These are phyloP conservation scores for Quercus gilva DNA, from an alignment of 306 rosid genomes.

Conservation along the genomic window DNA sequence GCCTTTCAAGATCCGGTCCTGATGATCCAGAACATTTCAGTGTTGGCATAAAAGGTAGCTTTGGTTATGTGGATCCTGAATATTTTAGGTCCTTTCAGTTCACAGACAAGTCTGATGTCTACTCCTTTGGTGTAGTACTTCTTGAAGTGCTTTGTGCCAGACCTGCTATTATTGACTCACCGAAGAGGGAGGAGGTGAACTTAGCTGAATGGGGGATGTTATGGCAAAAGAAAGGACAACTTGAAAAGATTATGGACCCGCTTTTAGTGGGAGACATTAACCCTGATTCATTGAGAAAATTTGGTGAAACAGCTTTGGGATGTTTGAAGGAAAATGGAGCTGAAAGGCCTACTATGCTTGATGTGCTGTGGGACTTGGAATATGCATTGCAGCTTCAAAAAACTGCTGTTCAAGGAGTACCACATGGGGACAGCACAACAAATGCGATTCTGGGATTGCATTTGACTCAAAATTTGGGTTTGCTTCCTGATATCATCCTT, in stretches of 20 bases:
- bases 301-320: conserved; percentile 31
- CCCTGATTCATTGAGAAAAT: conserved; percentile 38
- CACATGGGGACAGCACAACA: conserved; percentile 34
- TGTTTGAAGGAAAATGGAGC: conserved; percentile 43
- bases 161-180: conserved; percentile 33
- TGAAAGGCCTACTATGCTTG: conserved; percentile 50
- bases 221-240: conserved; percentile 37
- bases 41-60: conserved; percentile 47
- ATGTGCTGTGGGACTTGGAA: conserved; percentile 57
- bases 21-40: conserved; percentile 38
- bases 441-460: conserved; percentile 26
- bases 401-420: conserved; percentile 20
- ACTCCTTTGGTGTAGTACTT: conserved; percentile 57
- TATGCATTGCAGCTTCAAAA: conserved; percentile 51
- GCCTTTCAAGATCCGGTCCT: conserved; percentile 51
- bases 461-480: conserved; percentile 21
- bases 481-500: conserved; percentile 32
- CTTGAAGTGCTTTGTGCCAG: conserved; percentile 51
- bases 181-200: conserved; percentile 41
- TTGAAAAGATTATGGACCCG: conserved; percentile 39
- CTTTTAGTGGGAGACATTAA: conserved; percentile 29
- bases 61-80: conserved; percentile 62
- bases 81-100: conserved; percentile 41
- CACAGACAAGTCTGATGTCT: conserved; percentile 58
- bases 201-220: conserved; percentile 50